These are phyloP conservation scores for Gyrodon lividus DNA, from an alignment of 768 basidiomycete genomes.

Conservation along the genomic window DNA sequence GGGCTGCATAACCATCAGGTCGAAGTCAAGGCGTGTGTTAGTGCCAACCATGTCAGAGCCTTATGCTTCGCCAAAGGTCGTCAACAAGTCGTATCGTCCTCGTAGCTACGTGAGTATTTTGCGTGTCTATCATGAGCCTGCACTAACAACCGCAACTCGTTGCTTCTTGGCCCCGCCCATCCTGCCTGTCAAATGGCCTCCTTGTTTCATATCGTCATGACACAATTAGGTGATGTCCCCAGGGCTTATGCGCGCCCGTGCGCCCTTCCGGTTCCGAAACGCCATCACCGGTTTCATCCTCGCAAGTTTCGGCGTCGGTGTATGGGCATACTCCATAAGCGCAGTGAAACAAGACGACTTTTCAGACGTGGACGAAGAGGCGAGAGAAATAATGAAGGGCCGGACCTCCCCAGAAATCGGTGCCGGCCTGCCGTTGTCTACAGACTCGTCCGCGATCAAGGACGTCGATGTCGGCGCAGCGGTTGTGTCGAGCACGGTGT, in stretches of 20 bases:
- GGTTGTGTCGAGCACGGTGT: conserved; percentile 21
- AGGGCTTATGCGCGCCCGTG: conserved; percentile 83
- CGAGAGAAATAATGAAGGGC: conserved; percentile 47
- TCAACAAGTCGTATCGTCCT: conserved; percentile 38
- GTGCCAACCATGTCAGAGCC: conserved; percentile 31
- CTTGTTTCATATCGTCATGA: not conserved
- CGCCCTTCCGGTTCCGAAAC: conserved; percentile 79
- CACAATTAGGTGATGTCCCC: conserved; percentile 72
- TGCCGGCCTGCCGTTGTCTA: too few relatives aligned
- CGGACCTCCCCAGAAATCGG: too few relatives aligned
- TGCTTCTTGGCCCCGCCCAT: not conserved
- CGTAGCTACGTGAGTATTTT: conserved; percentile 34
- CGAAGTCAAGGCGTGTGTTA: not conserved
- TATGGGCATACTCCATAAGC: conserved; percentile 91
- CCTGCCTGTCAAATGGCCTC: not conserved
- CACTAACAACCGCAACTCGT: not conserved
- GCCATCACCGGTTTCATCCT: conserved; percentile 73
- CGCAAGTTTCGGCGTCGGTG: conserved; percentile 70
- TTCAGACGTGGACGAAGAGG: conserved; percentile 82
- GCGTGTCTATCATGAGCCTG: not conserved
- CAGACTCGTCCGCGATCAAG: conserved; percentile 6
- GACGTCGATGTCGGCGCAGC: conserved; percentile 23
- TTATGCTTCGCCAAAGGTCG: conserved; percentile 36
- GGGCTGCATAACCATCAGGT: not conserved
- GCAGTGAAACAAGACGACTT: conserved; percentile 95